phyloP scores from a whole-genome alignment of 2,329 filamentous ascomycete species.

The Sclerotinia borealis region DNA sequence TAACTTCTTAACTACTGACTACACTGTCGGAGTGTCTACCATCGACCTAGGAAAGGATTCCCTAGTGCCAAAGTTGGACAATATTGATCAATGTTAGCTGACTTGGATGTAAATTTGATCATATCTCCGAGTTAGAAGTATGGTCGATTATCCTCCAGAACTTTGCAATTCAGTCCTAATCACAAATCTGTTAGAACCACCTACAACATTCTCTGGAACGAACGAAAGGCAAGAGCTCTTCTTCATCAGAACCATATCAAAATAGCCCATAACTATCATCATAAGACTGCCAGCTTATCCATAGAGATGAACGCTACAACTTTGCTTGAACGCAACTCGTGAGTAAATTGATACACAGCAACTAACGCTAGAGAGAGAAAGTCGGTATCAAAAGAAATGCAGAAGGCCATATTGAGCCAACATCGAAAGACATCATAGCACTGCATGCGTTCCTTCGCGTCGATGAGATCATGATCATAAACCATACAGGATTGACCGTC shows the following conservation, averaged over 20 bases:
- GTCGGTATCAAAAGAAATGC: constrained; percentile 23
- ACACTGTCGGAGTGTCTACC: not conserved
- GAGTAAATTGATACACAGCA: not conserved
- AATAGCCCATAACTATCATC: not conserved
- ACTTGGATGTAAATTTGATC: not conserved
- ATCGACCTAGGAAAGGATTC: not conserved
- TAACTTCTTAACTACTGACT: no score
- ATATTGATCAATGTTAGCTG: not conserved
- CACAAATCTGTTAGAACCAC: not conserved
- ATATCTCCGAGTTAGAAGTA: not conserved
- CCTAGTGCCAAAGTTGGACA: not conserved
- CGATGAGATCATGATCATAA: constrained; percentile 27
- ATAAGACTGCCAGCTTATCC: not conserved
- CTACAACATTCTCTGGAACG: not conserved
- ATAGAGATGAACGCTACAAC: not conserved
- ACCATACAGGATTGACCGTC: constrained; percentile 26
- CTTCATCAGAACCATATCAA: not conserved
- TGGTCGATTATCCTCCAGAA: not conserved
- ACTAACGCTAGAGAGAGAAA: constrained; percentile 11
- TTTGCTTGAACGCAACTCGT: not conserved
- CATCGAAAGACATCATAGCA: constrained; percentile 22
- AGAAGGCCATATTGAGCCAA: constrained; percentile 23
- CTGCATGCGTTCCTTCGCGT: constrained; percentile 22
- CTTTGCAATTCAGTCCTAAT: not conserved
- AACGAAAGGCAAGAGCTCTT: not conserved